Evolutionary conservation across 371 early-diverging fungal species (phyloP).

Genomic region (Nematocida minor): DNA sequence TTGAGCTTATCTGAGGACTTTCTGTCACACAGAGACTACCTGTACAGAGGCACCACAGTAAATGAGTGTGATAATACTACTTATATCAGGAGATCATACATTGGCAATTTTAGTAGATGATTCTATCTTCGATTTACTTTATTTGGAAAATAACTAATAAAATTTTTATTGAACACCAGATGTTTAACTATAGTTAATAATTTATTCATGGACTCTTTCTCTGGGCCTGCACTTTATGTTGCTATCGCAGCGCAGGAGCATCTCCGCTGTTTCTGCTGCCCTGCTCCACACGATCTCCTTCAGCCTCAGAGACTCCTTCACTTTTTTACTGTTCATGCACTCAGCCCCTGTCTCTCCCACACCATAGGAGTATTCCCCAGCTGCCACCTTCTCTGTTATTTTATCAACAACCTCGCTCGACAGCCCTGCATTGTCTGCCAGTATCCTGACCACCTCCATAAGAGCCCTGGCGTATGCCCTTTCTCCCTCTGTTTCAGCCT

Average conservation of each 20-base stretch:
- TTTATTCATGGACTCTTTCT: slow-evolving; percentile 64
- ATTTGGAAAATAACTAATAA: neutral
- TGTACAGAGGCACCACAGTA: no score
- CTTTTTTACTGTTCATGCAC: slow-evolving; percentile 77
- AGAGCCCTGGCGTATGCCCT: slow-evolving; percentile 88
- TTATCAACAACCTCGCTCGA: slow-evolving; percentile 77
- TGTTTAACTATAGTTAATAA: no score
- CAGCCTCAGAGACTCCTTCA: slow-evolving; percentile 91
- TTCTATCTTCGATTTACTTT: neutral
- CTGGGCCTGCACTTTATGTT: slow-evolving; percentile 89
- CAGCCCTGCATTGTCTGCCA: slow-evolving; percentile 96
- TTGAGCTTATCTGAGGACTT: no score
- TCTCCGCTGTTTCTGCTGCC: slow-evolving; percentile 94
- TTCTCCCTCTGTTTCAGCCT: slow-evolving; percentile 88
- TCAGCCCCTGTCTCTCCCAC: slow-evolving; percentile 69
- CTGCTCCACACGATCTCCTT: slow-evolving; percentile 89
- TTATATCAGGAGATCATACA: no score
- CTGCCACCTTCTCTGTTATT: slow-evolving; percentile 80
- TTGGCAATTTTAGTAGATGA: no score
- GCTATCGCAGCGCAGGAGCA: slow-evolving; percentile 95
- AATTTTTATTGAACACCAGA: no score
- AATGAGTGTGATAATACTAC: no score
- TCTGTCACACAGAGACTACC: no score
- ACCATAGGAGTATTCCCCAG: slow-evolving; percentile 73
- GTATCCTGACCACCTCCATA: slow-evolving; percentile 85